phyloP scores from a whole-genome alignment of 176 grass and related monocot species.

The Oryza longistaminata region DNA sequence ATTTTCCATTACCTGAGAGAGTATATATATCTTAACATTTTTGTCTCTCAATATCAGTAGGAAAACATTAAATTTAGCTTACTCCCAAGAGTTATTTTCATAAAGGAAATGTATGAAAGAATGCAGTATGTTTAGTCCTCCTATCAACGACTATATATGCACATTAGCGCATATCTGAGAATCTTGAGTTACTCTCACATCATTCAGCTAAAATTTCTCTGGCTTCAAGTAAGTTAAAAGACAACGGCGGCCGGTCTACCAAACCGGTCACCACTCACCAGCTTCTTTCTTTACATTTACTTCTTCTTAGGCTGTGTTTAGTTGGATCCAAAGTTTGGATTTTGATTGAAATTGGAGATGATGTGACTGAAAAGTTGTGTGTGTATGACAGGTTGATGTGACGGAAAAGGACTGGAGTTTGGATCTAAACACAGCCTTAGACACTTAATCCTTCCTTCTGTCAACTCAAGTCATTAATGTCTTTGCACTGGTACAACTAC shows the following conservation, averaged over 20 bases:
- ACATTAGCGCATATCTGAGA: not conserved
- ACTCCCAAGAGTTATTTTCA: not conserved
- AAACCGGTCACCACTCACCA: not conserved
- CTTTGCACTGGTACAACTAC: constrained; percentile 34
- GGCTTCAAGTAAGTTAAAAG: constrained; percentile 31
- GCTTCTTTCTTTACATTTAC: constrained; percentile 30
- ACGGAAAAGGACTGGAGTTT: too few relatives aligned
- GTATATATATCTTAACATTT: not conserved
- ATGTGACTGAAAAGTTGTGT: too few relatives aligned
- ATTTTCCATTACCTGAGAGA: not conserved
- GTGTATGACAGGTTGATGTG: too few relatives aligned
- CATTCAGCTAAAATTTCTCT: constrained; percentile 4
- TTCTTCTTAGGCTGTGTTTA: too few relatives aligned
- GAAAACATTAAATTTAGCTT: not conserved
- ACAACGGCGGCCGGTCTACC: constrained; percentile 7
- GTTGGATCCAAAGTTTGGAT: too few relatives aligned
- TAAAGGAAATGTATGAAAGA: not conserved
- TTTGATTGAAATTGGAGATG: too few relatives aligned
- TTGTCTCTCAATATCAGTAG: not conserved
- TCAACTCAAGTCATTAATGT: constrained; percentile 3
- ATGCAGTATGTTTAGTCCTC: not conserved
- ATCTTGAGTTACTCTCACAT: constrained; percentile 33
- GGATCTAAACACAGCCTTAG: too few relatives aligned
- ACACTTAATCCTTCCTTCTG: constrained; percentile 7
- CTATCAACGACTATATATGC: not conserved